These are phyloP conservation scores for Acanthamoeba polyphaga DNA, from an alignment of 208 protist genomes.

Conservation along the genomic window DNA sequence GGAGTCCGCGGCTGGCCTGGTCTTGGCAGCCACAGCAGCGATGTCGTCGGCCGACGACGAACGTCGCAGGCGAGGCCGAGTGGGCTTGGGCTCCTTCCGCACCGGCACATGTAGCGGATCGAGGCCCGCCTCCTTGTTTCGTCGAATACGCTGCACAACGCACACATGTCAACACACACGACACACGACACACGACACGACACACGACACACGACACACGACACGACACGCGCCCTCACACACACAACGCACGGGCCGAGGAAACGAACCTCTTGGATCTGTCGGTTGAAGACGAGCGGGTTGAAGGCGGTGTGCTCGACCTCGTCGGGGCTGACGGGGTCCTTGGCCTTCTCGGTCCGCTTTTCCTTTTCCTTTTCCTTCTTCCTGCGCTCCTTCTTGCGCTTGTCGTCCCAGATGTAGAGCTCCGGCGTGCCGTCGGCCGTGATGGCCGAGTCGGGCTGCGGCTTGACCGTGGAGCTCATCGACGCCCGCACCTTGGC, in stretches of 20 bases:
- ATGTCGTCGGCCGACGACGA: constrained; percentile 24
- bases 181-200: neutral
- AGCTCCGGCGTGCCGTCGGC: neutral
- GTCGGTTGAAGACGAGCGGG: constrained; percentile 46
- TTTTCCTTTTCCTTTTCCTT: neutral
- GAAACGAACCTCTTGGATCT: neutral
- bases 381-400: constrained; percentile 12
- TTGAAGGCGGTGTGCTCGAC: constrained; percentile 67
- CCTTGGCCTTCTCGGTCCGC: neutral
- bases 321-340: neutral
- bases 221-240: no score
- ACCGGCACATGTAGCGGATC: neutral
- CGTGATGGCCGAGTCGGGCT: neutral
- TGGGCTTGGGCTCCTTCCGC: neutral
- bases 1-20: no score
- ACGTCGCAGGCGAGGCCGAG: neutral
- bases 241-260: no score
- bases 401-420: constrained; percentile 31
- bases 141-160: constrained; percentile 5
- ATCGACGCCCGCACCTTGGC: constrained; percentile 24
- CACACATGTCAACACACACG: neutral
- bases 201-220: neutral
- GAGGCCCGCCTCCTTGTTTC: constrained; percentile 16
- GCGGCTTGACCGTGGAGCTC: neutral
- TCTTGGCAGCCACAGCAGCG: neutral